Evolutionary conservation across 768 basidiomycete species (phyloP).

Genomic region (Cystobasidium ongulense): DNA sequence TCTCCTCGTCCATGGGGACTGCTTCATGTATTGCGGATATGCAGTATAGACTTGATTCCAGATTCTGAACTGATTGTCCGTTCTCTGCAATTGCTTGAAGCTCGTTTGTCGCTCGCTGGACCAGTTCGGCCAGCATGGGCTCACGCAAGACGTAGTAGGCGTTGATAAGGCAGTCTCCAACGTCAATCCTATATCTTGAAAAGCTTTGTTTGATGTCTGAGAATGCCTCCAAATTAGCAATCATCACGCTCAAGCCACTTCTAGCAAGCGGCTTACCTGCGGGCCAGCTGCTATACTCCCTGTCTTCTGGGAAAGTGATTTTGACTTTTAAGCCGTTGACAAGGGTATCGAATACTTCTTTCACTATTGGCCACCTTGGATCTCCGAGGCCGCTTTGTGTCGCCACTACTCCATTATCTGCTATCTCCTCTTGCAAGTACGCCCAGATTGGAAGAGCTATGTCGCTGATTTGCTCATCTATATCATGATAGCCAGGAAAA

Average conservation of each 20-base stretch:
- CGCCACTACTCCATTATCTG: constrained; percentile 34
- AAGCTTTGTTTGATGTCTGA: constrained; percentile 38
- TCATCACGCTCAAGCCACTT: not conserved
- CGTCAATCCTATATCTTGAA: constrained; percentile 32
- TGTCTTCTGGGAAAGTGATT: constrained; percentile 26
- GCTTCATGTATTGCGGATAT: constrained; percentile 46
- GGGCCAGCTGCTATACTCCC: constrained; percentile 34
- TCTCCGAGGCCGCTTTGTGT: not conserved
- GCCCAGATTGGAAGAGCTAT: constrained; percentile 33
- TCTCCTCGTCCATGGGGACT: constrained; percentile 45
- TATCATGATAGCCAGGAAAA: constrained; percentile 35
- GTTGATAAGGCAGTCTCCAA: constrained; percentile 39
- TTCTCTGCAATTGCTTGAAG: constrained; percentile 33
- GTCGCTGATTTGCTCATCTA: constrained; percentile 35
- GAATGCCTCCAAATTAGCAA: not conserved
- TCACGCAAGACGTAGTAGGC: constrained; percentile 47
- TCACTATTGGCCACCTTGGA: constrained; percentile 27
- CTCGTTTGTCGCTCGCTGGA: constrained; percentile 21
- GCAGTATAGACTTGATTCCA: constrained; percentile 47
- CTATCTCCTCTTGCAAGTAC: constrained; percentile 38
- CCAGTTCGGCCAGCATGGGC: constrained; percentile 44
- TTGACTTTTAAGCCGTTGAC: constrained; percentile 27
- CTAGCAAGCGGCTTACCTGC: constrained; percentile 32
- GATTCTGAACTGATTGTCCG: constrained; percentile 30
- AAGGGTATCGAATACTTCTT: constrained; percentile 35